phyloP scores from a whole-genome alignment of 352 stramenopile genomes.

The Globisporangium acanthophoron region DNA sequence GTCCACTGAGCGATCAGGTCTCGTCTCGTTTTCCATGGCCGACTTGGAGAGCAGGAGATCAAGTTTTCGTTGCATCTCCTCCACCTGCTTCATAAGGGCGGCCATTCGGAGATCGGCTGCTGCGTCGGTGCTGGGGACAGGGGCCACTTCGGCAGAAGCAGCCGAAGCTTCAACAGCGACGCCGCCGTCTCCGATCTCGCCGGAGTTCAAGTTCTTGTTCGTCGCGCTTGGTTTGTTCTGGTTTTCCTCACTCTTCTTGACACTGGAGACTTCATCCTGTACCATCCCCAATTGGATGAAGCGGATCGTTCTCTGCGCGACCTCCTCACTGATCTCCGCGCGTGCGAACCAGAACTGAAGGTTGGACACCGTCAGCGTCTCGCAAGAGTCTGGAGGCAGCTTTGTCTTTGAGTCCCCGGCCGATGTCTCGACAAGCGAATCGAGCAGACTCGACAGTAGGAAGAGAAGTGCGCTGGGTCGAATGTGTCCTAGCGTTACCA shows the following conservation, averaged over 20 bases:
- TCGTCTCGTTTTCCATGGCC: not conserved
- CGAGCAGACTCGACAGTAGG: not conserved
- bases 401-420: not conserved
- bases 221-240: not conserved
- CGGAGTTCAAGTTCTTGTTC: not conserved
- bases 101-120: conserved; percentile 7
- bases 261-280: not conserved
- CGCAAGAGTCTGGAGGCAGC: not conserved
- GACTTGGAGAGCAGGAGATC: conserved; percentile 15
- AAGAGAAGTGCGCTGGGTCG: not conserved
- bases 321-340: not conserved
- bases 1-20: no score
- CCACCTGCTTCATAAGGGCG: conserved; percentile 3
- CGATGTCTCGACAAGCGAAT: not conserved
- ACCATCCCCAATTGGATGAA: not conserved
- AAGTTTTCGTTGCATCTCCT: conserved; percentile 19
- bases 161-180: not conserved
- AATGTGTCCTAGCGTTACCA: not conserved
- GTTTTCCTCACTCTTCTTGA: not conserved
- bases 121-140: conserved; percentile 11
- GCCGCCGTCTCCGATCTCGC: not conserved
- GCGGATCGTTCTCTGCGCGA: not conserved
- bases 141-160: not conserved
- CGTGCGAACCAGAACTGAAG: not conserved
- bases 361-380: not conserved